phyloP scores from a whole-genome alignment of 805 yeast species.

The Candida golubevii region DNA sequence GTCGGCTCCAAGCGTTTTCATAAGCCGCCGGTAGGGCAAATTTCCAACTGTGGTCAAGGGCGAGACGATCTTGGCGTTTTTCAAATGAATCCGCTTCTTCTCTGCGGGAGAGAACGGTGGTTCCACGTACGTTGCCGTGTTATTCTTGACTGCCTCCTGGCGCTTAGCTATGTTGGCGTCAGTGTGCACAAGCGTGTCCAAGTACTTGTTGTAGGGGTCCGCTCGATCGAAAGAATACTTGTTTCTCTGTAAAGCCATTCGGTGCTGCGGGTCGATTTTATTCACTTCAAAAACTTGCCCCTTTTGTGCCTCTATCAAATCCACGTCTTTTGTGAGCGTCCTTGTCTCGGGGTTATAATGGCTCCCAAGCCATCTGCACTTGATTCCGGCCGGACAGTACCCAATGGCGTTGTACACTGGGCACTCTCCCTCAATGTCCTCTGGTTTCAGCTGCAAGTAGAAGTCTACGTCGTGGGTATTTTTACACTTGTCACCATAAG shows the following conservation, averaged over 20 bases:
- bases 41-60: slow-evolving; percentile 98
- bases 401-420: slow-evolving; percentile 84
- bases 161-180: slow-evolving; percentile 32
- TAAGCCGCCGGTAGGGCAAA: slow-evolving; percentile 87
- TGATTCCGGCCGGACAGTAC: slow-evolving; percentile 86
- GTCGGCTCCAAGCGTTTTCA: slow-evolving; percentile 89
- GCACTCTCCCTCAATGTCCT: slow-evolving; percentile 72
- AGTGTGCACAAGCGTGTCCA: slow-evolving; percentile 56
- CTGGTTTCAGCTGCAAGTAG: slow-evolving; percentile 62
- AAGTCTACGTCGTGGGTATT: slow-evolving; percentile 68
- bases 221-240: slow-evolving; percentile 56
- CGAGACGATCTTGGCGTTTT: slow-evolving; percentile 78
- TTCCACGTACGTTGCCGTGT: slow-evolving; percentile 58
- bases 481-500: slow-evolving; percentile 69
- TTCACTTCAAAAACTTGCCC: slow-evolving; percentile 57
- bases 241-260: slow-evolving; percentile 54
- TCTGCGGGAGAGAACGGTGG: slow-evolving; percentile 75
- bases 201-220: slow-evolving; percentile 49
- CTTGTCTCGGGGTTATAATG: slow-evolving; percentile 53
- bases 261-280: slow-evolving; percentile 45
- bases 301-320: slow-evolving; percentile 28
- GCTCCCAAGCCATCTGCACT: slow-evolving; percentile 83
- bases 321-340: slow-evolving; percentile 43
- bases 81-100: slow-evolving; percentile 68
- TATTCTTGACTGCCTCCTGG: slow-evolving; percentile 23